These are phyloP conservation scores for Kodamaea nitidulidarum DNA, from an alignment of 805 yeast species.

Conservation along the genomic window DNA sequence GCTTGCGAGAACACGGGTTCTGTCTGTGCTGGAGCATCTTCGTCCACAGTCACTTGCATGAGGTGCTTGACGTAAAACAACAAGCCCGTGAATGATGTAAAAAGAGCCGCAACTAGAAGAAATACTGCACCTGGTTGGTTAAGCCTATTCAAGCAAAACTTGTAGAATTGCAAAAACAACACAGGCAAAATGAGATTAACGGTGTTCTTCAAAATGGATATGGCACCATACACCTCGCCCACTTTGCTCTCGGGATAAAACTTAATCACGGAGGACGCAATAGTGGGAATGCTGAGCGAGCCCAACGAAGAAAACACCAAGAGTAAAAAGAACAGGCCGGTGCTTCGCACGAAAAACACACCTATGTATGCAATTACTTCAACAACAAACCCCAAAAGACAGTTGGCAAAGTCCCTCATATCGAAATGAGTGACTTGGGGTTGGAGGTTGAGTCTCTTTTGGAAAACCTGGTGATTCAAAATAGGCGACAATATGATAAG, in stretches of 20 bases:
- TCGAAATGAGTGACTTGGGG: constrained; percentile 47
- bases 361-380: constrained; percentile 38
- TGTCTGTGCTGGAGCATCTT: background rate
- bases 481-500: constrained; percentile 53
- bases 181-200: constrained; percentile 49
- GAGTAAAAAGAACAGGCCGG: constrained; percentile 27
- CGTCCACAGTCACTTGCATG: constrained; percentile 13
- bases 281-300: constrained; percentile 50
- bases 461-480: constrained; percentile 33
- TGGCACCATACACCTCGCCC: constrained; percentile 73
- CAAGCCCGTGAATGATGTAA: constrained; percentile 10
- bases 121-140: constrained; percentile 29
- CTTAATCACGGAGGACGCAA: constrained; percentile 58
- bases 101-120: constrained; percentile 14
- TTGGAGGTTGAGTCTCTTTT: constrained; percentile 25
- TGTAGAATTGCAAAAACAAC: constrained; percentile 44
- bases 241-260: constrained; percentile 54
- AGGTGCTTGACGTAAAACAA: constrained; percentile 17
- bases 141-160: constrained; percentile 23
- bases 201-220: constrained; percentile 54
- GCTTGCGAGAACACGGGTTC: background rate
- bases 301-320: constrained; percentile 44
- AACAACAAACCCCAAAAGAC: constrained; percentile 31
- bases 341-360: constrained; percentile 27
- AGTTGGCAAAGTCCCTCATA: constrained; percentile 41